Percentiles rank a stretch among this genome's conserved stretches.
phyloP scores from a whole-genome alignment of 768 basidiomycete species.

The Collybia sordida region DNA sequence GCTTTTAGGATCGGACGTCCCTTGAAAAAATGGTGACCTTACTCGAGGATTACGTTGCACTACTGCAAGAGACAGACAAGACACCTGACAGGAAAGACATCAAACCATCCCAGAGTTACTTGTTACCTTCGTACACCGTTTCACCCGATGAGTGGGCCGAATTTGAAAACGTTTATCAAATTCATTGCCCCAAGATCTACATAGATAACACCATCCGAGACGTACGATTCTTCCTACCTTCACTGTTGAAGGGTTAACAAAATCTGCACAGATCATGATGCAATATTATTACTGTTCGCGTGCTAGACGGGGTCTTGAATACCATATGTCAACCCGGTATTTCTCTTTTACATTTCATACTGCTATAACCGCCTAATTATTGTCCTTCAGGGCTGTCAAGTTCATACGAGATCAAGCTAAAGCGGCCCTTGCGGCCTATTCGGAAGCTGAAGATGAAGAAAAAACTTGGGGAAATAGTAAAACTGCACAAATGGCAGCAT shows the following conservation, averaged over 20 bases:
- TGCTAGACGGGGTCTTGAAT: slow-evolving; percentile 76
- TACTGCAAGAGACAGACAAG: slow-evolving; percentile 47
- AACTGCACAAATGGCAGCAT: slow-evolving; percentile 66
- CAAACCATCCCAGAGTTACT: slow-evolving; percentile 47
- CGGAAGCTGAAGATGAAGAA: slow-evolving; percentile 21
- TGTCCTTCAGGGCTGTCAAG: slow-evolving; percentile 63
- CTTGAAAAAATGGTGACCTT: slow-evolving; percentile 53
- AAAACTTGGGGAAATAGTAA: slow-evolving; percentile 32
- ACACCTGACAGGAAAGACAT: slow-evolving; percentile 26
- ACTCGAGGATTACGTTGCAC: slow-evolving; percentile 59
- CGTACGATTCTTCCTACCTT: slow-evolving; percentile 42
- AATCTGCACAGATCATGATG: slow-evolving; percentile 63
- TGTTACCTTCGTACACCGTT: slow-evolving; percentile 67
- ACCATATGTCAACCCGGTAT: slow-evolving; percentile 84
- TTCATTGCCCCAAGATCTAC: slow-evolving; percentile 82
- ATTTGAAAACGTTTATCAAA: slow-evolving; percentile 90
- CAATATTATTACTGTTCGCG: slow-evolving; percentile 87
- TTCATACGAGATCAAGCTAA: slow-evolving; percentile 85
- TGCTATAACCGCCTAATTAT: slow-evolving; percentile 9
- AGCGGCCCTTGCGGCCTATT: slow-evolving; percentile 31
- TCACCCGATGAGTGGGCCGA: slow-evolving; percentile 72
- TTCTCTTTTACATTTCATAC: slow-evolving; percentile 16
- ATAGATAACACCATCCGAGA: slow-evolving; percentile 78
- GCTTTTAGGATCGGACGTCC: slow-evolving; percentile 13
- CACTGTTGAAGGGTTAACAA: slow-evolving; percentile 11